Conservation (phyloP, 768 basidiomycete genomes). For the Mycena venus region DNA sequence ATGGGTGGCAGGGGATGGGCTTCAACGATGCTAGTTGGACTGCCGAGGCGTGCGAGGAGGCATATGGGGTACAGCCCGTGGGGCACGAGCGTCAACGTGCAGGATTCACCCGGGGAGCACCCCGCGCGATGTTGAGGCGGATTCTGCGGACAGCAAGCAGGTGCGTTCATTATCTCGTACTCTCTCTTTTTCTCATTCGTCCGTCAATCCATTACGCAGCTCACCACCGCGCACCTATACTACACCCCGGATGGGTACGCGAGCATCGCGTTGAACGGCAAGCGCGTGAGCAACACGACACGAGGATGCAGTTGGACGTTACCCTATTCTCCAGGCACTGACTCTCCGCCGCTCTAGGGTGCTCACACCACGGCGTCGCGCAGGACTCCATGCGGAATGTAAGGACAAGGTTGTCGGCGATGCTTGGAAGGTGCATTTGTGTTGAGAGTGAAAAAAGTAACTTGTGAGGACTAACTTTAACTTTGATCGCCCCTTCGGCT, state of each 20-base stretch:
- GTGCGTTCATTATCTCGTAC: too few species aligned
- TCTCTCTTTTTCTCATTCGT: too few species aligned
- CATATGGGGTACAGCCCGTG: slow-evolving; percentile 40
- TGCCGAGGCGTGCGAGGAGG: slow-evolving; percentile 33
- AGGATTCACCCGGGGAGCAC: slow-evolving; percentile 38
- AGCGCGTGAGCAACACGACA: slow-evolving; percentile 43
- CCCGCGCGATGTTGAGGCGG: slow-evolving; percentile 45
- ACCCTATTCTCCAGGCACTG: slow-evolving; percentile 14
- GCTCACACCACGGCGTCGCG: slow-evolving; percentile 45
- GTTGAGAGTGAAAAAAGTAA: too few species aligned
- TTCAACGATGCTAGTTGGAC: slow-evolving; percentile 41
- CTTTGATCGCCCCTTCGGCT: too few species aligned
- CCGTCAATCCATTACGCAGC: background rate
- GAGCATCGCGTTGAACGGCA: slow-evolving; percentile 43
- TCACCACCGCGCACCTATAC: slow-evolving; percentile 43
- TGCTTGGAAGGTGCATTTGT: slow-evolving; percentile 36
- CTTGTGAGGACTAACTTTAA: too few species aligned
- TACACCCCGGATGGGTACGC: slow-evolving; percentile 47
- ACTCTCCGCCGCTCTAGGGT: slow-evolving; percentile 44
- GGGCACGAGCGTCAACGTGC: slow-evolving; percentile 35
- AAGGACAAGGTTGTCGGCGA: slow-evolving; percentile 35
- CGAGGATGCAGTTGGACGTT: slow-evolving; percentile 41
- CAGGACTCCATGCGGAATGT: slow-evolving; percentile 46
- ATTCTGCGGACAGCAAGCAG: slow-evolving; percentile 32
- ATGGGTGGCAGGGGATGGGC: slow-evolving; percentile 32